Percentiles rank a stretch among this genome's conserved stretches.
phyloP scores from a whole-genome alignment of 1,139 yeast genomes.

The Suhomyces bribrorum region DNA sequence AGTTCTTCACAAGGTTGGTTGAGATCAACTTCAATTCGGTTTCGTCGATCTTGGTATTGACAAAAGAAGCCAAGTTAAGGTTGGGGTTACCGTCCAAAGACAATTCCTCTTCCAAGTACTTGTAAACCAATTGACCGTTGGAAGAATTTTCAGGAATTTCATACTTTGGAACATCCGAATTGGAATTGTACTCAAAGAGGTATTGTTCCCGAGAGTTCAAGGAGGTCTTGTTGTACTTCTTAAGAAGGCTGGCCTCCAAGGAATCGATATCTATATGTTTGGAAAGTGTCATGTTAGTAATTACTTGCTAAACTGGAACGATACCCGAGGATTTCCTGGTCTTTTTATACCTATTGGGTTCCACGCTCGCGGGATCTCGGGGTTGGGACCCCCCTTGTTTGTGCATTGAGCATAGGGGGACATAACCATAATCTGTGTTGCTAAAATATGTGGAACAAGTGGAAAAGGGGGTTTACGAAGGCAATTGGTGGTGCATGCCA shows the following conservation, averaged over 20 bases:
- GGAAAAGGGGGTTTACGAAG: no score
- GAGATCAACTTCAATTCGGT: conserved; percentile 47
- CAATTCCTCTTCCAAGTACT: conserved; percentile 70
- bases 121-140: conserved; percentile 54
- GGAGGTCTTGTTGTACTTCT: conserved; percentile 19
- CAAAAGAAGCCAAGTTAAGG: conserved; percentile 85
- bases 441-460: no score
- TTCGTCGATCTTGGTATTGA: conserved; percentile 68
- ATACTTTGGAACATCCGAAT: conserved; percentile 46
- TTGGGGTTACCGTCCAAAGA: conserved; percentile 83
- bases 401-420: no score
- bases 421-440: no score
- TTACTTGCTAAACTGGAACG: no score
- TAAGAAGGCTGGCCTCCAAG: conserved; percentile 28
- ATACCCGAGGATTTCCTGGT: no score
- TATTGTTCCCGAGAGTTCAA: conserved; percentile 32
- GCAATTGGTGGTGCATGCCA: no score
- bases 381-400: no score
- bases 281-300: conserved; percentile 28
- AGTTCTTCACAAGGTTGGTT: conserved; percentile 79
- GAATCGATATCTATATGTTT: conserved; percentile 31
- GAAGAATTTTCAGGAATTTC: conserved; percentile 61
- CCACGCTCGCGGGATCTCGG: no score
- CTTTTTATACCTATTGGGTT: no score
- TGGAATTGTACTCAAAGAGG: conserved; percentile 37